Base-by-base conservation (phyloP, 768 basidiomycete genomes). In the Clathrus columnatus region DNA sequence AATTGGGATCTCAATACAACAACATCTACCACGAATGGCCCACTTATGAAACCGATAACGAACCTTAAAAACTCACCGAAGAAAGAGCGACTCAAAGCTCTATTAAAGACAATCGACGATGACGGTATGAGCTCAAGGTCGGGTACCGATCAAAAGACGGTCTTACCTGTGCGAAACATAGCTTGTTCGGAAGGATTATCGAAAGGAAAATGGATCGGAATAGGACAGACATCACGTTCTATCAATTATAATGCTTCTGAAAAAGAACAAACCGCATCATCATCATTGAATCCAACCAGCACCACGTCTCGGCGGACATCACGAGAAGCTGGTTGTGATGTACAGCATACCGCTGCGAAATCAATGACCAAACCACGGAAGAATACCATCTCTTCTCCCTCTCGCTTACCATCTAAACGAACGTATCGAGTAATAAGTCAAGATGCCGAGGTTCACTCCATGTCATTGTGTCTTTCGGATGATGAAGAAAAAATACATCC, bases 1-100 rank as follows among this genome's bases (percentile, higher is more conserved):
- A n/a, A n/a, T n/a, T n/a, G n/a, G n/a, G n/a, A n/a, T n/a, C n/a
- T n/a, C n/a, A n/a, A n/a, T n/a, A n/a, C n/a, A n/a, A n/a, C n/a
- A n/a, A n/a, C n/a, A n/a, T n/a, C n/a, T n/a, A n/a, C n/a, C n/a
- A n/a, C n/a, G n/a, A n/a, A n/a, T n/a, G n/a, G n/a, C n/a, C n/a
- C n/a, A n/a, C n/a, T 36, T 3, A n/a, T n/a, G n/a, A 36, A 36
- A 36, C 44, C 28, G 10, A 7, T 29, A 4, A 55, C 45, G 3
- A 11, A 43, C 14, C 46, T 55, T 24, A 55, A 44, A 18, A 28
- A 48, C 8, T 55, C 54, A 1, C 54, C 54, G 23, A 27, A 27
- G 17, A 55, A 48, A 46, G 54, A n/a, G 48, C 54, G 54, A 20
- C 28, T 55, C 20, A 55, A 55, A n/a, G 54, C 54, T 7, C 29